phyloP scores from a whole-genome alignment of 2,329 filamentous ascomycete genomes.

The Colletotrichum siamense region DNA sequence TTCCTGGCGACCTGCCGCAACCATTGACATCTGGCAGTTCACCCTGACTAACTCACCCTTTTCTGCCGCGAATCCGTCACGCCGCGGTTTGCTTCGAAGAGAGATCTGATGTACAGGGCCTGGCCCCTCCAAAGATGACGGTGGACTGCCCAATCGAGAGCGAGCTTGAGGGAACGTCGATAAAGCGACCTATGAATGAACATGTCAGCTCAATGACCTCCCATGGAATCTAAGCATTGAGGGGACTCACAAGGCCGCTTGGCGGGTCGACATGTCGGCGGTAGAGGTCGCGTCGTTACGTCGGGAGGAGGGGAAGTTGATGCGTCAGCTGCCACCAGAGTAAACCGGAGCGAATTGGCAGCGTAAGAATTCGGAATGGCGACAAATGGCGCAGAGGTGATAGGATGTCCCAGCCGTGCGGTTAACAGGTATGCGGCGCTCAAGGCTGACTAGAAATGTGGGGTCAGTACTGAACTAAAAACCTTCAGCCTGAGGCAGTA shows the following conservation, averaged over 20 bases:
- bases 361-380: neutral
- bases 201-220: neutral
- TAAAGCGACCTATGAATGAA: constrained; percentile 73
- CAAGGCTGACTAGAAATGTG: neutral
- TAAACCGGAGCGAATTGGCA: neutral
- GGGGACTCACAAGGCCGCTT: constrained; percentile 54
- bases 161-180: constrained; percentile 88
- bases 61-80: constrained; percentile 85
- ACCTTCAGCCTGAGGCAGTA: neutral
- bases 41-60: constrained; percentile 61
- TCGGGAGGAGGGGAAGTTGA: neutral
- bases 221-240: neutral
- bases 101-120: constrained; percentile 90
- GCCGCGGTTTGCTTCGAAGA: constrained; percentile 93
- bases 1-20: neutral
- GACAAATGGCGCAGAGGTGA: neutral
- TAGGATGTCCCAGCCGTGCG: neutral
- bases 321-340: neutral
- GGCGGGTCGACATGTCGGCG: constrained; percentile 48
- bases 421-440: too few relatives aligned
- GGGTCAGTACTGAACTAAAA: neutral
- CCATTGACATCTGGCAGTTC: neutral
- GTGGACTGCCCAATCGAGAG: constrained; percentile 95
- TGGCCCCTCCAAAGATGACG: constrained; percentile 94
- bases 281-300: neutral